Conservation (phyloP, 2,329 filamentous ascomycete species). For the Ophiostoma sp. region DNA sequence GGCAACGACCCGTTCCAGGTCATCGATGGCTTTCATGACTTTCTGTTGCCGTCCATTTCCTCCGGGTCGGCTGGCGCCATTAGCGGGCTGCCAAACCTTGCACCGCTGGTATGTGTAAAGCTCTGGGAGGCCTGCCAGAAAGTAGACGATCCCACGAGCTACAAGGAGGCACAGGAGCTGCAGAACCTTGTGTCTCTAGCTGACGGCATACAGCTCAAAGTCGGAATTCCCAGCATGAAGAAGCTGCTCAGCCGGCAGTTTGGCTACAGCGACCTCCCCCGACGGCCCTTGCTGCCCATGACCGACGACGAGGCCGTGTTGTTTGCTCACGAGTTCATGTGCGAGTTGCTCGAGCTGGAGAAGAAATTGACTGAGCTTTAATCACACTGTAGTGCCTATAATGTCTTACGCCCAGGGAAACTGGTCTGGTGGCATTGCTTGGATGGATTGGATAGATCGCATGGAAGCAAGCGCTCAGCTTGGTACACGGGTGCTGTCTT, state of each 20-base stretch:
- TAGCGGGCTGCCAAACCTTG: constrained; percentile 22
- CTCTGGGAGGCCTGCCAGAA: constrained; percentile 24
- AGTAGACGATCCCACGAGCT: constrained; percentile 11
- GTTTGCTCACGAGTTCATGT: constrained; percentile 21
- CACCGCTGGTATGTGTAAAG: constrained; percentile 24
- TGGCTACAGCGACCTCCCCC: constrained; percentile 25
- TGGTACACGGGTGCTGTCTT: background rate
- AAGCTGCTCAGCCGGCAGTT: constrained; percentile 26
- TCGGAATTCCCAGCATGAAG: constrained; percentile 29
- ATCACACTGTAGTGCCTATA: background rate
- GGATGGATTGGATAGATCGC: too few species aligned
- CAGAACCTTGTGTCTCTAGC: constrained; percentile 27
- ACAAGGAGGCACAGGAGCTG: constrained; percentile 25
- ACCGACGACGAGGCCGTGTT: constrained; percentile 23
- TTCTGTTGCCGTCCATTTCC: constrained; percentile 29
- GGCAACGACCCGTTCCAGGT: constrained; percentile 24
- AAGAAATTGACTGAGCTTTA: background rate
- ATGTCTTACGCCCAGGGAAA: too few species aligned
- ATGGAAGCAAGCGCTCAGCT: background rate
- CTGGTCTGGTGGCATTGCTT: too few species aligned
- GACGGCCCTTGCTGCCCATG: constrained; percentile 28
- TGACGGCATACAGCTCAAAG: constrained; percentile 27
- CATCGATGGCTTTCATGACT: constrained; percentile 31
- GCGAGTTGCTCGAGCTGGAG: constrained; percentile 20
- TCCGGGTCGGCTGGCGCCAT: constrained; percentile 25